Evolutionary conservation across 345 rosid genomes (phyloP).

Genomic region (Aquilaria sinensis): DNA sequence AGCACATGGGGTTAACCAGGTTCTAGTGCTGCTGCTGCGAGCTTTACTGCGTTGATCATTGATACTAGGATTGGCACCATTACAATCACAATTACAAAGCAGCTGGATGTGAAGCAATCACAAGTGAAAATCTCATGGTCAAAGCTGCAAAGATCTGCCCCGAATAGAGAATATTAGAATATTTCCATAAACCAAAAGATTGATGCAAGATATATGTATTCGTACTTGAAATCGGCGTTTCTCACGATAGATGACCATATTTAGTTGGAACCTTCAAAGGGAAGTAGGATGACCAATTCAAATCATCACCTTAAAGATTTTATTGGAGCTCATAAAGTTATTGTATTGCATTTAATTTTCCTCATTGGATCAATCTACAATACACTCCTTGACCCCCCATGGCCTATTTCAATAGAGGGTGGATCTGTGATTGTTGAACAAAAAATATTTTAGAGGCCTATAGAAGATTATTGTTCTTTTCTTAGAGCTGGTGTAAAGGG

Average conservation of each 20-base stretch:
- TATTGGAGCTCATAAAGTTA: conserved; percentile 10
- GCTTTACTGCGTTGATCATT: conserved; percentile 88
- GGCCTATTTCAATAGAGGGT: no score
- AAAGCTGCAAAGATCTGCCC: conserved; percentile 72
- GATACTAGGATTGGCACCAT: conserved; percentile 92
- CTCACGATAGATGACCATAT: not conserved
- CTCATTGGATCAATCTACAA: conserved; percentile 8
- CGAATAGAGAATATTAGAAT: not conserved
- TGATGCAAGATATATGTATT: not conserved
- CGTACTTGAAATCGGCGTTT: conserved; percentile 1
- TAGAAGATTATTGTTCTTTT: no score
- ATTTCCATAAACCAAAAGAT: not conserved
- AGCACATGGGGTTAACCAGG: conserved; percentile 91
- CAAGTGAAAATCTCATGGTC: conserved; percentile 87
- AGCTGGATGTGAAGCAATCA: conserved; percentile 88
- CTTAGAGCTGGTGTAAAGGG: no score
- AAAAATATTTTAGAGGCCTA: no score
- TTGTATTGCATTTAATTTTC: conserved; percentile 7
- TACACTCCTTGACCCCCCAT: no score
- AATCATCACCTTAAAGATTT: conserved; percentile 4
- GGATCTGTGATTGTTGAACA: no score
- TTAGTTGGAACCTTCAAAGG: not conserved
- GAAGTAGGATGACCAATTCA: not conserved
- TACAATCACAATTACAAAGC: conserved; percentile 88
- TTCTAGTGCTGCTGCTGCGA: conserved; percentile 95